Conservation (phyloP, 2,329 filamentous ascomycete species). For the Talaromyces sp. region DNA sequence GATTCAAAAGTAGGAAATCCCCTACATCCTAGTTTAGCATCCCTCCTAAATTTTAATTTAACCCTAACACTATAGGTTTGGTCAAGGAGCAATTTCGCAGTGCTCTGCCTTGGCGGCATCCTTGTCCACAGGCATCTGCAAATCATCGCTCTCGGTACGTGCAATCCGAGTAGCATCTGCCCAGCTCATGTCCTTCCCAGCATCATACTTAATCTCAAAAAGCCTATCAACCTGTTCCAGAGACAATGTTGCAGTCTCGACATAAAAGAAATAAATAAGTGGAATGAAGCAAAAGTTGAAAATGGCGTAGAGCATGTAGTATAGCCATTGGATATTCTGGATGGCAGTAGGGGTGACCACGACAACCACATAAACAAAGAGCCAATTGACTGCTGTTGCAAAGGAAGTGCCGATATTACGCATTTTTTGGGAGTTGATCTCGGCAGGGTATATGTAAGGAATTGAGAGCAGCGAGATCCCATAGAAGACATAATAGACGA, state of each 20-base stretch:
- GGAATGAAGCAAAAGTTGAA: conserved; percentile 22
- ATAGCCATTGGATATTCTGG: conserved; percentile 46
- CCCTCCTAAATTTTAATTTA: too few relatives aligned
- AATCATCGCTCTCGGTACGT: too few relatives aligned
- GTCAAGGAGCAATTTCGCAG: too few relatives aligned
- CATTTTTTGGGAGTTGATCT: conserved; percentile 13
- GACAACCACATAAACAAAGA: conserved; percentile 2
- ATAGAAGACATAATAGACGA: conserved; percentile 15
- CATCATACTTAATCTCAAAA: conserved; percentile 21
- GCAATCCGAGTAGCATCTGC: too few relatives aligned
- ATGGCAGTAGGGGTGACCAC: conserved; percentile 15
- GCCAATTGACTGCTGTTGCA: conserved; percentile 3
- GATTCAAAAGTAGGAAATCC: too few relatives aligned
- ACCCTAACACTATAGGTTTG: too few relatives aligned
- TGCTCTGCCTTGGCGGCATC: too few relatives aligned
- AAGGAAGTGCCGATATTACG: conserved; percentile 13
- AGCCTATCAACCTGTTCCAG: conserved; percentile 37
- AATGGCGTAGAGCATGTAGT: conserved; percentile 48
- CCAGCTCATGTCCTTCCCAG: not conserved
- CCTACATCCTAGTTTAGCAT: too few relatives aligned
- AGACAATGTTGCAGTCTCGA: conserved; percentile 28
- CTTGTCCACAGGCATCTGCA: too few relatives aligned
- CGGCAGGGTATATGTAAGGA: conserved; percentile 16
- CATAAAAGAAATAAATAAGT: conserved; percentile 21
- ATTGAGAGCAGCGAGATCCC: conserved; percentile 9